Evolutionary conservation across 2,329 filamentous ascomycete species (phyloP).

Genomic region (Daldinia sp.): DNA sequence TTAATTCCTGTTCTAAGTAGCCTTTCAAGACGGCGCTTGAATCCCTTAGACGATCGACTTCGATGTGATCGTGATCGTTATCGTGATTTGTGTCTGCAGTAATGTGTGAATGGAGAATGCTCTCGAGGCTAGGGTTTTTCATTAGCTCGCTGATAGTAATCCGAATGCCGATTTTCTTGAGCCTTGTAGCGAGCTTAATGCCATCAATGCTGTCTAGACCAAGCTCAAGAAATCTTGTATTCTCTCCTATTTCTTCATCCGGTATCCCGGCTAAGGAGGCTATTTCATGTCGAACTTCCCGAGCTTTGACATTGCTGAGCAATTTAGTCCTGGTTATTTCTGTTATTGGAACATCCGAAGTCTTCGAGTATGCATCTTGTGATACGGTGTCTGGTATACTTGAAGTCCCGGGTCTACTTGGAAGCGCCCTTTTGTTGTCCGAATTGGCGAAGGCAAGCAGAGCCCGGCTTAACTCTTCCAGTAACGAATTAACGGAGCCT

Average conservation of each 20-base stretch:
- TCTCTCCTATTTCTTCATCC: conserved; percentile 63
- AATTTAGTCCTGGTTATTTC: conserved; percentile 54
- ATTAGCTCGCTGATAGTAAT: conserved; percentile 83
- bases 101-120: conserved; percentile 60
- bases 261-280: conserved; percentile 69
- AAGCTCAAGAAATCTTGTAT: conserved; percentile 79
- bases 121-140: conserved; percentile 74
- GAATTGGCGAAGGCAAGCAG: conserved; percentile 46
- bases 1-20: conserved; percentile 53
- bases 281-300: conserved; percentile 70
- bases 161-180: conserved; percentile 70
- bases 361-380: background rate
- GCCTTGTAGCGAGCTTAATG: conserved; percentile 82
- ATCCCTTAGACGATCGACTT: conserved; percentile 36
- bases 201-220: conserved; percentile 93
- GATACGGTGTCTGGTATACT: background rate
- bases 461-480: conserved; percentile 56
- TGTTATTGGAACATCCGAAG: background rate
- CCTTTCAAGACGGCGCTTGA: conserved; percentile 53
- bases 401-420: background rate
- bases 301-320: conserved; percentile 69
- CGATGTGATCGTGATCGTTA: conserved; percentile 8
- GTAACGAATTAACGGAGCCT: conserved; percentile 50
- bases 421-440: conserved; percentile 6
- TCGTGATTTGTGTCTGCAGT: background rate